Base-by-base conservation (phyloP, 805 yeast species). In the Zygosaccharomyces gambellarensis region DNA sequence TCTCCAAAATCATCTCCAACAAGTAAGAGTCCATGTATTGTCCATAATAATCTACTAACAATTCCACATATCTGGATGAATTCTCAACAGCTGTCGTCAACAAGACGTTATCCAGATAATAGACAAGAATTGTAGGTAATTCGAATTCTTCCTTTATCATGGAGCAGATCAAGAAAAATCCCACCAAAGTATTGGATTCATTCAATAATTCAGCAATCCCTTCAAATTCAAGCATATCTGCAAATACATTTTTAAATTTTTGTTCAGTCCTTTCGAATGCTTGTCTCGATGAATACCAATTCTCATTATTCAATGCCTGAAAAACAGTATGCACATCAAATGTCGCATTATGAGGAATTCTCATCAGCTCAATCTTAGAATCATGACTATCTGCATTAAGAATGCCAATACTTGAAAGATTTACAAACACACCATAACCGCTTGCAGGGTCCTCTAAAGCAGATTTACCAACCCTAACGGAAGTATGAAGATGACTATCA, bases 321-420 rank as follows among this genome's bases (percentile, higher is more conserved):
- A 61, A 53, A 0, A 59, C 30, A 0, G 65, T 51, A 39, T 60
- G 64, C 7, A 76, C 60, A 43, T 71, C 69, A 17, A 72, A 59
- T 0, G 70, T 60, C 5, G 60, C 43, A 0, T 29, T n/a, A 4
- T 55, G 47, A 0, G 79, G 77, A 1, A 77, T 60, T 43, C 79
- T 58, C 45, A 77, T 46, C 7, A 77, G 53, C 46, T 68, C 74
- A 12, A 70, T 44, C 2, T 55, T 48, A 25, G 9, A 25, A 25
- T 25, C 28, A 1, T 50, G 60, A 10, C 46, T 44, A 2, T 39
- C 9, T 14, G 8, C 7, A 3, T 40, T 10, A 17, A 8, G 10
- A 34, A 34, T 11, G 5, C 38, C 38, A 12, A 53, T 29, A 9
- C 22, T 42, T 9, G 36, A n/a, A 14, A 36, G 14, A 36, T 51